Percentiles rank a stretch among this genome's conserved stretches.
Conservation (phyloP, 2,329 filamentous ascomycete species). For the Xylariaceae sp. region DNA sequence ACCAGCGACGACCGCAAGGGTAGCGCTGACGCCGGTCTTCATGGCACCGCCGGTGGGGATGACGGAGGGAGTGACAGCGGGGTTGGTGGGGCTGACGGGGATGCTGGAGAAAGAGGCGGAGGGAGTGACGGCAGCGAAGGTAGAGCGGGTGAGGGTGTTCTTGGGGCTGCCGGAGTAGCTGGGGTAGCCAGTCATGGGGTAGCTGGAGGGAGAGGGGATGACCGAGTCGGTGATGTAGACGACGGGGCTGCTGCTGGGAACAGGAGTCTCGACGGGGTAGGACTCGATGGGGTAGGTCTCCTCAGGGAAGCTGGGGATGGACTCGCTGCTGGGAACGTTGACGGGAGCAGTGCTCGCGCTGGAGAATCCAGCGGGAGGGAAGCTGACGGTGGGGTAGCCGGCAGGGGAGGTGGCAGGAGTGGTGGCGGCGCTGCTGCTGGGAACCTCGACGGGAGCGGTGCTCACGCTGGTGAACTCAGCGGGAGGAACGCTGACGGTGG, state of each 20-base stretch:
- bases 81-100: constrained; percentile 13
- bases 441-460: background rate
- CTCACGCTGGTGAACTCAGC: background rate
- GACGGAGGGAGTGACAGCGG: constrained; percentile 3
- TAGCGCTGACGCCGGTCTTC: constrained; percentile 18
- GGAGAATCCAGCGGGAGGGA: constrained; percentile 1
- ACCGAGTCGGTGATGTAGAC: constrained; percentile 25
- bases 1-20: constrained; percentile 15
- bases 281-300: constrained; percentile 10
- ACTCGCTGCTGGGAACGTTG: background rate
- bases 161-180: constrained; percentile 16
- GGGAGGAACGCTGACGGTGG: constrained; percentile 10
- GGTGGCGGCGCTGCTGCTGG: background rate
- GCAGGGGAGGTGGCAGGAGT: background rate
- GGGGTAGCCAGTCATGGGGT: constrained; percentile 5
- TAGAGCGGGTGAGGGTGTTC: constrained; percentile 22
- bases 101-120: constrained; percentile 2
- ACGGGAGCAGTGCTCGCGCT: background rate
- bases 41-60: constrained; percentile 17
- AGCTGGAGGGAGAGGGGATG: constrained; percentile 19
- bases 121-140: background rate
- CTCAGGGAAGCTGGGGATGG: background rate
- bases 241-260: constrained; percentile 14
- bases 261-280: constrained; percentile 7
- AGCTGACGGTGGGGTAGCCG: background rate